phyloP scores from a whole-genome alignment of 495 filamentous ascomycete genomes.

The Penicillium coffeae region DNA sequence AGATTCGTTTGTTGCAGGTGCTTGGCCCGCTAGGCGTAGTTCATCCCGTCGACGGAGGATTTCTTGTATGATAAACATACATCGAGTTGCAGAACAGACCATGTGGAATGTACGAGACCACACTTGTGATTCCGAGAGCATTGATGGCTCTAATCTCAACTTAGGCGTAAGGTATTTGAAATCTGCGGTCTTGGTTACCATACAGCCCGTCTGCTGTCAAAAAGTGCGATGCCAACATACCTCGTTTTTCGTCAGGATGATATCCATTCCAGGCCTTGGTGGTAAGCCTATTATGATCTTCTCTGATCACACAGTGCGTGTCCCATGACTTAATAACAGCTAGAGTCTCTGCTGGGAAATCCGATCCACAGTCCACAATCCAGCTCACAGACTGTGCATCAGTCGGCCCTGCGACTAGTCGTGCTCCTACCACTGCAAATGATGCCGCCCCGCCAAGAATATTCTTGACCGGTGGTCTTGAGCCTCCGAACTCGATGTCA shows the following conservation, averaged over 20 bases:
- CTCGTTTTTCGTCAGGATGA: conserved; percentile 52
- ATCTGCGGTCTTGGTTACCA: conserved; percentile 47
- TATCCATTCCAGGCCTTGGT: conserved; percentile 94
- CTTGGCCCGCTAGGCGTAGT: conserved; percentile 25
- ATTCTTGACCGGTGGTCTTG: conserved; percentile 57
- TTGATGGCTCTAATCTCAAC: conserved; percentile 62
- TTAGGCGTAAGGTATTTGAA: conserved; percentile 91
- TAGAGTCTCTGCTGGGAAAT: conserved; percentile 70
- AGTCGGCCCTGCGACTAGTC: conserved; percentile 63
- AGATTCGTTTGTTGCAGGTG: conserved; percentile 19
- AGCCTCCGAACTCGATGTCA: conserved; percentile 73
- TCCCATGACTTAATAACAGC: conserved; percentile 64
- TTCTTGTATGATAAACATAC: conserved; percentile 62
- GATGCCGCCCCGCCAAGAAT: conserved; percentile 83
- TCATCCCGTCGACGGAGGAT: conserved; percentile 51
- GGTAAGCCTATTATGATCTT: conserved; percentile 64
- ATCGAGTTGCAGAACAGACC: conserved; percentile 77
- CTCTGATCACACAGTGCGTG: conserved; percentile 65
- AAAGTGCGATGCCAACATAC: conserved; percentile 26
- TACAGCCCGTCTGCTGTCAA: not conserved
- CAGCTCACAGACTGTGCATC: conserved; percentile 64
- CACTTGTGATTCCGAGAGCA: conserved; percentile 56
- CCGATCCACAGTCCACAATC: conserved; percentile 85
- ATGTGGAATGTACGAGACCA: conserved; percentile 78
- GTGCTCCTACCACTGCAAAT: conserved; percentile 83